phyloP scores from a whole-genome alignment of 208 protist genomes.

The Willaertia magna region DNA sequence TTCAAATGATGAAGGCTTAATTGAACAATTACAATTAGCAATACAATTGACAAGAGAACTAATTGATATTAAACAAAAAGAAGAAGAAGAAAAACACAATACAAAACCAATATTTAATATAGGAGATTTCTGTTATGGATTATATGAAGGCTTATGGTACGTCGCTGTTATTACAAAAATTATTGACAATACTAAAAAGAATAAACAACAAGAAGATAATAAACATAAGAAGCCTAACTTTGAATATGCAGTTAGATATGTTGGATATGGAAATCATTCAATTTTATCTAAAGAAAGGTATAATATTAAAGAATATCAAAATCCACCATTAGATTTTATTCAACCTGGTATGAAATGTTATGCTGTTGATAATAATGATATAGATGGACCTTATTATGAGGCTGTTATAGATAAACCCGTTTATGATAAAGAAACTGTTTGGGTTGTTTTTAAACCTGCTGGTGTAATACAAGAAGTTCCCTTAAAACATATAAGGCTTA shows the following conservation, averaged over 20 bases:
- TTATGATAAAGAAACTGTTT: neutral
- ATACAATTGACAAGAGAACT: neutral
- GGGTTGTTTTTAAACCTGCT: neutral
- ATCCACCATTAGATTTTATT: neutral
- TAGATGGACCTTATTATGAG: neutral
- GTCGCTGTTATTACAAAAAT: neutral
- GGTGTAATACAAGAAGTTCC: neutral
- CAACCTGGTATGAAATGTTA: neutral
- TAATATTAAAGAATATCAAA: neutral
- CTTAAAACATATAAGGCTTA: neutral
- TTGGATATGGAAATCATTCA: neutral
- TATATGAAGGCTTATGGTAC: constrained; percentile 12
- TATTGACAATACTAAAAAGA: neutral
- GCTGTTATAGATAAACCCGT: neutral
- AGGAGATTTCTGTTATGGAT: neutral
- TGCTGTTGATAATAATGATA: neutral
- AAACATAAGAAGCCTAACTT: neutral
- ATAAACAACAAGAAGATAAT: no score
- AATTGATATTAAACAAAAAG: neutral
- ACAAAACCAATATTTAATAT: neutral
- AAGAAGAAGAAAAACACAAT: neutral
- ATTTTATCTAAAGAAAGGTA: neutral
- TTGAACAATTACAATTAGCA: neutral
- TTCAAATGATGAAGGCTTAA: neutral
- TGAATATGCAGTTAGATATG: neutral